These are phyloP conservation scores for Fraxinus americana DNA, from an alignment of 257 asterid genomes.

Conservation along the genomic window DNA sequence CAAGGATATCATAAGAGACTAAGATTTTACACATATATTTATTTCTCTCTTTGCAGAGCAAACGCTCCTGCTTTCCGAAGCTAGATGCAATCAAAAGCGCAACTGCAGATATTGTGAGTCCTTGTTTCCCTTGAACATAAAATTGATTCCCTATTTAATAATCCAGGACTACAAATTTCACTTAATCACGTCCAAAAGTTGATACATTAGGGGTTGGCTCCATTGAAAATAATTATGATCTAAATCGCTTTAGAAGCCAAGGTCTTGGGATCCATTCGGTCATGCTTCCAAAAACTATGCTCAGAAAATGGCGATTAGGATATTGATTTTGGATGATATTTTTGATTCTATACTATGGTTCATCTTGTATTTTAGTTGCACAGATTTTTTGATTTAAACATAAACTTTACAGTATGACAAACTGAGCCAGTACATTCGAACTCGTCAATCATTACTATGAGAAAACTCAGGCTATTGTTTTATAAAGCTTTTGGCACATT, in stretches of 20 bases:
- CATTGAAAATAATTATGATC: background rate
- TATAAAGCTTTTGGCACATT: background rate
- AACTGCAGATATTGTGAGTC: conserved; percentile 91
- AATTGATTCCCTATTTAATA: background rate
- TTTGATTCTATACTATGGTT: background rate
- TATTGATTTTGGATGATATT: background rate
- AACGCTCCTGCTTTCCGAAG: conserved; percentile 87
- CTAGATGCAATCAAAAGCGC: conserved; percentile 88
- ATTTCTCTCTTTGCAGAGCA: conserved; percentile 59
- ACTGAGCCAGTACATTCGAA: background rate
- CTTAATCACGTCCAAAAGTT: background rate
- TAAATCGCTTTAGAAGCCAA: background rate
- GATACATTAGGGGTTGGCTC: background rate
- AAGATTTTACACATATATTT: conserved; percentile 9
- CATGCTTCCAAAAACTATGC: background rate
- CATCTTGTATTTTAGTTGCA: background rate
- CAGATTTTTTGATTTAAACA: background rate
- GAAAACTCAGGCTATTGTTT: background rate
- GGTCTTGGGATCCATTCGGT: background rate
- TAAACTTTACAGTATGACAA: background rate
- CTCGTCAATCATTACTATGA: background rate
- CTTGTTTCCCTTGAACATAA: conserved; percentile 8
- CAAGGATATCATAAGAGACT: background rate
- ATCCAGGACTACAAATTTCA: background rate
- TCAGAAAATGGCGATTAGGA: background rate